Evolutionary conservation across 352 stramenopile species (phyloP), one percentile per base, ranked within the genome.

Genomic region (Thalassiosira delicatula): DNA sequence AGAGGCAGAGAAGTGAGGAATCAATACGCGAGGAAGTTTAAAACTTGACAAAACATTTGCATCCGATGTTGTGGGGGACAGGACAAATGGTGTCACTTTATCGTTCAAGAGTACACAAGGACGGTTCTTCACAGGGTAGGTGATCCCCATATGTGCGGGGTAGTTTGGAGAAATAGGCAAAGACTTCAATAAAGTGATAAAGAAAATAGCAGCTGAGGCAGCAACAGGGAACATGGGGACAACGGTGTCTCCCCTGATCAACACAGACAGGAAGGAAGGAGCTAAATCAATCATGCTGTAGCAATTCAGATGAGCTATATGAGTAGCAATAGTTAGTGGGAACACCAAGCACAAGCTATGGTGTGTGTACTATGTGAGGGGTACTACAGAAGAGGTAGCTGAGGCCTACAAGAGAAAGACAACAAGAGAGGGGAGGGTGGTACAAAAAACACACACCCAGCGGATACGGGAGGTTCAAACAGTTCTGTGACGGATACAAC

Each of bases 221-320:
- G n/a, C n/a, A n/a, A n/a, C n/a, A n/a, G n/a, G n/a, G n/a, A n/a
- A n/a, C n/a, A n/a, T n/a, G n/a, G n/a, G n/a, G n/a, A n/a, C n/a
- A n/a, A n/a, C n/a, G n/a, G n/a, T n/a, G n/a, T 60, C 51, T 21
- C 51, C 19, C 5, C 23, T 60, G 51, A 21, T 60, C 19, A 60
- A 60, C 51, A 30, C 51, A 21, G 51, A 60, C 25, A 60, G 51
- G 51, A 60, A 60, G 25, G 51, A 21, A 60, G 51, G 51, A 11
- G 19, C 51, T 7, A 21, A 35, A 23, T 51, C 61, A 21, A 80
- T 80, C 30, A 80, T 80, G 71, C 71, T 53, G 3, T 42, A 75
- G 67, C 71, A 80, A 66, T 80, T 80, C 21, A 63, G 35, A 49
- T 33, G 70, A 57, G 59, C 59, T 12, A 42, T 62, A 7, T n/a